phyloP scores from a whole-genome alignment of 495 filamentous ascomycete species.

The Gamarada debralockiae region DNA sequence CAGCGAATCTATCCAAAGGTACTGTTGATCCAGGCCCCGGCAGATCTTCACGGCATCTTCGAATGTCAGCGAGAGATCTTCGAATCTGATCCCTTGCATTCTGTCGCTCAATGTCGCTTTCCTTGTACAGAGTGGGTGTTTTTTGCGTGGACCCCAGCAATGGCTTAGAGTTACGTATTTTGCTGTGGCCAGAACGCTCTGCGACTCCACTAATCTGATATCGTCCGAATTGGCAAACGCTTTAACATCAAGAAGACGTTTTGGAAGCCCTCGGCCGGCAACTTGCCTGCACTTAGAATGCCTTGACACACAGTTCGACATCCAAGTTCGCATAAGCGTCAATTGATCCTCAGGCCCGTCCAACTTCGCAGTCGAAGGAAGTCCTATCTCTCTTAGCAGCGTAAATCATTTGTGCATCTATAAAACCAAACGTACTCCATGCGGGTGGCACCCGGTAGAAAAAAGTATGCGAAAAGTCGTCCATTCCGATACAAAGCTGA shows the following conservation, averaged over 20 bases:
- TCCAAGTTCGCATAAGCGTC: neutral
- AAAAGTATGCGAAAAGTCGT: neutral
- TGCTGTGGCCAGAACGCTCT: neutral
- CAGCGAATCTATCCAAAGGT: too few relatives aligned
- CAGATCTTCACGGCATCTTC: neutral
- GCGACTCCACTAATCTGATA: neutral
- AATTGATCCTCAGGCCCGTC: neutral
- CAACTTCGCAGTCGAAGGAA: neutral
- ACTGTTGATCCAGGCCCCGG: neutral
- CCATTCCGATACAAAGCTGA: neutral
- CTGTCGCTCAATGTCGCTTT: neutral
- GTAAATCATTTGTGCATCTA: neutral
- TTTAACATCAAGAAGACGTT: neutral
- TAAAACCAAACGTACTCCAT: neutral
- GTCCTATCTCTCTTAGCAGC: neutral
- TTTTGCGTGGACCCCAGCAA: neutral
- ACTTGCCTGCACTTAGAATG: neutral
- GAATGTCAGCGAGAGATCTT: neutral
- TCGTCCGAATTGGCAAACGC: neutral
- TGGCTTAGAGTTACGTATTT: neutral
- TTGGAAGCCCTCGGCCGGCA: neutral
- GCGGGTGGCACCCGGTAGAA: neutral
- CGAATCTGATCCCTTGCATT: neutral
- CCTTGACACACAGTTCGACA: neutral
- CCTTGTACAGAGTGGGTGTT: neutral